A percentile compares a stretch with the other conserved stretches of the same genome.
Evolutionary conservation across 352 stramenopile genomes (phyloP).

Genomic region (Pythium insidiosum): DNA sequence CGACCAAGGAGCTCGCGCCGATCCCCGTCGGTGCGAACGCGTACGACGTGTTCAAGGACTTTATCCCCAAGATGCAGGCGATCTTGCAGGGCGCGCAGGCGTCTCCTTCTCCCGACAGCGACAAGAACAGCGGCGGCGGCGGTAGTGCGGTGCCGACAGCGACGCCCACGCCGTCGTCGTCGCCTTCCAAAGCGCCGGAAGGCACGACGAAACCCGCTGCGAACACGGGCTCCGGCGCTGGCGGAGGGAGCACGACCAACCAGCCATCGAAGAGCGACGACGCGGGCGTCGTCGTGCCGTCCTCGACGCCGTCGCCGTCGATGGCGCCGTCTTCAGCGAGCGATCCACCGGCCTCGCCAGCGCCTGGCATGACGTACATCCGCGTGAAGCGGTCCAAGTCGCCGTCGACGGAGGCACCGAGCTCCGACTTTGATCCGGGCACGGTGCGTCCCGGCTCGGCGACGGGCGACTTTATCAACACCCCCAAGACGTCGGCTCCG

Average conservation of each 20-base stretch:
- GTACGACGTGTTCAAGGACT: conserved; percentile 52
- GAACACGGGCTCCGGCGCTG: not conserved
- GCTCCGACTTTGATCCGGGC: no score
- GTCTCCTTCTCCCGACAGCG: conserved; percentile 7
- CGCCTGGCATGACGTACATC: no score
- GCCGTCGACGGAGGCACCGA: no score
- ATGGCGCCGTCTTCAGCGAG: not conserved
- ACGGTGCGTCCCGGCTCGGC: no score
- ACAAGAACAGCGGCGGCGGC: not conserved
- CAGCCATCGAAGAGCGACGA: not conserved
- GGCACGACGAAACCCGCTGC: not conserved
- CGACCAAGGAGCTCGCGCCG: conserved; percentile 37
- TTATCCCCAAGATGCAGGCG: conserved; percentile 44
- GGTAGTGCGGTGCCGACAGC: not conserved
- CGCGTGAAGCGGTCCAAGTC: no score
- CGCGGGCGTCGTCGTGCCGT: no score
- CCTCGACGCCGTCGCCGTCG: no score
- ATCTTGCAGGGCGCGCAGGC: conserved; percentile 27
- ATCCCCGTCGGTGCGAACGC: conserved; percentile 45
- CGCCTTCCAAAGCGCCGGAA: no score
- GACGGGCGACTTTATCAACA: no score
- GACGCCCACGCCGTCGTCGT: not conserved
- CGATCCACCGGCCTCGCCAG: not conserved
- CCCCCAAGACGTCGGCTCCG: no score
- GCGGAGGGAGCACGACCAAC: not conserved